Percentiles rank a stretch among this genome's conserved stretches.
Conservation (phyloP, 2,329 filamentous ascomycete genomes). For the Didymella exigua region DNA sequence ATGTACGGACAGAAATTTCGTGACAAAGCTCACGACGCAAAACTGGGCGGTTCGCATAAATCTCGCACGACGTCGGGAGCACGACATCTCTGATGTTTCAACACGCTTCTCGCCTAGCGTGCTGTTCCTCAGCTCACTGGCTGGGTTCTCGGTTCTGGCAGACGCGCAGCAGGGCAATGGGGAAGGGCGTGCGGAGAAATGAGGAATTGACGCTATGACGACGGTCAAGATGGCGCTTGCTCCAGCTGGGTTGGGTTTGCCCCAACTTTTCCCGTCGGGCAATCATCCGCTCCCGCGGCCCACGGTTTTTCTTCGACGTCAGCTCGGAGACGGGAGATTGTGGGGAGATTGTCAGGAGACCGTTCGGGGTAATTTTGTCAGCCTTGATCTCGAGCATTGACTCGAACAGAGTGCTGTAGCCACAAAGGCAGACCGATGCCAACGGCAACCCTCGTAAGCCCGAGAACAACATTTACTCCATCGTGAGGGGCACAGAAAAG, state of each 20-base stretch:
- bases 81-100: slow-evolving; percentile 31
- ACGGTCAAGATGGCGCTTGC: slow-evolving; percentile 17
- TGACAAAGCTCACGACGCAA: slow-evolving; percentile 19
- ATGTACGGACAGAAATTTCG: slow-evolving; percentile 22
- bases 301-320: slow-evolving; percentile 27
- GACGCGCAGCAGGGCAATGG: slow-evolving; percentile 13
- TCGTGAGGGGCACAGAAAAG: slow-evolving; percentile 10
- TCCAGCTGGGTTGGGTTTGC: slow-evolving; percentile 11
- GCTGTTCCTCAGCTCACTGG: slow-evolving; percentile 14
- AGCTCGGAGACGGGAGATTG: slow-evolving; percentile 14
- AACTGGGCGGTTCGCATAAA: slow-evolving; percentile 21
- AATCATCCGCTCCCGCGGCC: slow-evolving; percentile 17
- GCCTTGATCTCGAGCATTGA: neutral
- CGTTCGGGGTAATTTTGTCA: slow-evolving; percentile 18
- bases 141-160: slow-evolving; percentile 18
- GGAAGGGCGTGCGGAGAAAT: slow-evolving; percentile 29
- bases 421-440: neutral
- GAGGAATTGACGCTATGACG: slow-evolving; percentile 26
- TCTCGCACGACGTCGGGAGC: slow-evolving; percentile 26
- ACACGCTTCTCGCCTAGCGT: slow-evolving; percentile 3
- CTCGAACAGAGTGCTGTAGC: neutral
- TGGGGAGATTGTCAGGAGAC: slow-evolving; percentile 15
- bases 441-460: neutral
- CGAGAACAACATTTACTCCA: neutral
- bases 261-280: slow-evolving; percentile 27